Conservation (phyloP, 1,139 yeast species). For the Suhomyces atakaporum region DNA sequence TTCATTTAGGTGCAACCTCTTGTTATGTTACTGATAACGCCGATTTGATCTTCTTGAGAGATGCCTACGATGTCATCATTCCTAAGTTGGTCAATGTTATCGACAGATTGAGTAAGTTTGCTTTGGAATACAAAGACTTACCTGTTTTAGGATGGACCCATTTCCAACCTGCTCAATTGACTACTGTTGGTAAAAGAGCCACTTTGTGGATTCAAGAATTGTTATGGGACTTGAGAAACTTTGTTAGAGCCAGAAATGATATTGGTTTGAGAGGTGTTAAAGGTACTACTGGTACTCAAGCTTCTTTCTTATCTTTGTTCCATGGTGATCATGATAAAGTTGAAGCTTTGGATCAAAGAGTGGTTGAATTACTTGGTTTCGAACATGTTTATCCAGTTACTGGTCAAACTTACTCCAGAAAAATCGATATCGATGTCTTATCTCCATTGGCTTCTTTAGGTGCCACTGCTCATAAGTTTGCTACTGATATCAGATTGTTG, state of each 20-base stretch:
- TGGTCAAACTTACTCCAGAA: slow-evolving; percentile 97
- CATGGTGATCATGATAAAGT: slow-evolving; percentile 97
- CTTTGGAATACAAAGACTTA: slow-evolving; percentile 86
- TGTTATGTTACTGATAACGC: slow-evolving; percentile 98
- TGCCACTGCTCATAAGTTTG: slow-evolving; percentile 96
- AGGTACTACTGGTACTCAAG: slow-evolving; percentile 99
- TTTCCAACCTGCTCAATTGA: slow-evolving; percentile 98
- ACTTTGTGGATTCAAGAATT: slow-evolving; percentile 97
- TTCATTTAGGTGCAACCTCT: slow-evolving; percentile 97
- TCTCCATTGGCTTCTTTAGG: slow-evolving; percentile 95
- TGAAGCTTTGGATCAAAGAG: slow-evolving; percentile 86
- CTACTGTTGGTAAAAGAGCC: slow-evolving; percentile 98
- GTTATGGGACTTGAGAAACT: slow-evolving; percentile 95
- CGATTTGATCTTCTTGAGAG: slow-evolving; percentile 92
- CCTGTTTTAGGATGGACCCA: slow-evolving; percentile 99
- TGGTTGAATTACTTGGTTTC: slow-evolving; percentile 89
- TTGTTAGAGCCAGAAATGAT: slow-evolving; percentile 94
- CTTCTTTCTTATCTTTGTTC: slow-evolving; percentile 89
- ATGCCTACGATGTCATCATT: slow-evolving; percentile 88
- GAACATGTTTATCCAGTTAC: slow-evolving; percentile 96
- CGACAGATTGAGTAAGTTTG: slow-evolving; percentile 84
- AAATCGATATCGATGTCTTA: slow-evolving; percentile 92
- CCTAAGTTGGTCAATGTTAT: slow-evolving; percentile 96
- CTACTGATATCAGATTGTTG: slow-evolving; percentile 91
- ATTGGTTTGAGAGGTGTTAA: slow-evolving; percentile 97